Evolutionary conservation across 805 yeast species (phyloP).

Genomic region (Maudiozyma serrabonitensis): DNA sequence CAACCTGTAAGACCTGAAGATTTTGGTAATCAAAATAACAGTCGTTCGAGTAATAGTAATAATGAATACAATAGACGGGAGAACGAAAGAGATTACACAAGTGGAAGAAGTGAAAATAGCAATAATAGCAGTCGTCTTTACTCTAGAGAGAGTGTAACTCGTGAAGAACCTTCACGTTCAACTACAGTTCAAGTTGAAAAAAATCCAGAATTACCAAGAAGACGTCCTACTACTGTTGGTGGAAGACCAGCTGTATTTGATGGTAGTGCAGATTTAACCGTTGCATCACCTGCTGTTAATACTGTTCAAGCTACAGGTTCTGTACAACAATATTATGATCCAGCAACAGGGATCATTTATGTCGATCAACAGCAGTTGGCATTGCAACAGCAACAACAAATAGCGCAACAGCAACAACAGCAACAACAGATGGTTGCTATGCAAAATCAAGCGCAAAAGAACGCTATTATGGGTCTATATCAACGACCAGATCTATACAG

Average conservation of each 20-base stretch:
- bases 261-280: conserved; percentile 12
- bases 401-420: neutral
- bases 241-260: conserved; percentile 26
- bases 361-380: conserved; percentile 58
- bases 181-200: neutral
- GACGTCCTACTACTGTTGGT: conserved; percentile 29
- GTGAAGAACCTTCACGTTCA: neutral
- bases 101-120: neutral
- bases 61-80: conserved; percentile 29
- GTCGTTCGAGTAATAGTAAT: conserved; percentile 35
- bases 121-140: neutral
- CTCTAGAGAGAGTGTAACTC: too few species aligned
- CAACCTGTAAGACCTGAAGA: conserved; percentile 25
- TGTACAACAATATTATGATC: conserved; percentile 61
- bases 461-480: conserved; percentile 21
- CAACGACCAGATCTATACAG: conserved; percentile 23
- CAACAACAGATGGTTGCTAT: neutral
- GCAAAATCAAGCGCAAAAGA: conserved; percentile 15
- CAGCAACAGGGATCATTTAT: conserved; percentile 58
- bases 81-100: neutral
- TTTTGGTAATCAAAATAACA: conserved; percentile 5
- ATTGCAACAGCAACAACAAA: conserved; percentile 10
- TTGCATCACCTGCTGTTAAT: conserved; percentile 3
- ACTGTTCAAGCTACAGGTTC: conserved; percentile 21
- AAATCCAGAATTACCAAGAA: conserved; percentile 32